These are phyloP conservation scores for Pezicula carpinea DNA, from an alignment of 2,329 filamentous ascomycete species.

Conservation along the genomic window DNA sequence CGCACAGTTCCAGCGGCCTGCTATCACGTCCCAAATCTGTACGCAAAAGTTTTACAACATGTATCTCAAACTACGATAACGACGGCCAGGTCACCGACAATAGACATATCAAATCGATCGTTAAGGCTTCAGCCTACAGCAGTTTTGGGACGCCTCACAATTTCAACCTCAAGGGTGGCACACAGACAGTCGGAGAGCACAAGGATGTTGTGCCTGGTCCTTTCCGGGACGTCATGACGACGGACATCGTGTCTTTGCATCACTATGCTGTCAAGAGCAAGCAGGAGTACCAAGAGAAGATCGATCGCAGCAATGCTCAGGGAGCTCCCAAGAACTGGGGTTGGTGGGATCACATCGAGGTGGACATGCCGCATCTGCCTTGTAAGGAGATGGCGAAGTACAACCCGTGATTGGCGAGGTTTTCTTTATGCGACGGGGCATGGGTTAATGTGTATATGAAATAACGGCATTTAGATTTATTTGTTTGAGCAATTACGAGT, in stretches of 20 bases:
- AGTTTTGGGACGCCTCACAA: slow-evolving; percentile 20
- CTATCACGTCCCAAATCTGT: slow-evolving; percentile 20
- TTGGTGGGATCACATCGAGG: slow-evolving; percentile 24
- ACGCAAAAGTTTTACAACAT: slow-evolving; percentile 26
- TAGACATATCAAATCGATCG: slow-evolving; percentile 29
- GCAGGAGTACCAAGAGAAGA: slow-evolving; percentile 28
- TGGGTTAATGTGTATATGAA: too few species aligned
- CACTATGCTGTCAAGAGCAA: slow-evolving; percentile 30
- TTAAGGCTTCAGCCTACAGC: slow-evolving; percentile 22
- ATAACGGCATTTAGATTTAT: too few species aligned
- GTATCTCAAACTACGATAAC: slow-evolving; percentile 20
- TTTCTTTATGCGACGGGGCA: neutral
- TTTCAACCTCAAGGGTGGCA: slow-evolving; percentile 15
- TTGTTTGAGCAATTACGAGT: too few species aligned
- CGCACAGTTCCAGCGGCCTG: slow-evolving; percentile 26
- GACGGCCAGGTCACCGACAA: slow-evolving; percentile 21
- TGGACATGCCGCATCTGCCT: slow-evolving; percentile 15
- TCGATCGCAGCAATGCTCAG: slow-evolving; percentile 24
- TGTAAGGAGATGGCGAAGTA: slow-evolving; percentile 24
- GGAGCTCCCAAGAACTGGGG: slow-evolving; percentile 16
- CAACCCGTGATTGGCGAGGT: slow-evolving; percentile 11
- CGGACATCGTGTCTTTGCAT: slow-evolving; percentile 27
- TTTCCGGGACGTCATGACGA: slow-evolving; percentile 25
- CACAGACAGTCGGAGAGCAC: slow-evolving; percentile 24
- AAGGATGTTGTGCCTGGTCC: slow-evolving; percentile 18